Evolutionary conservation across 176 grass and related monocot genomes (phyloP).

Genomic region (Thalia dealbata): DNA sequence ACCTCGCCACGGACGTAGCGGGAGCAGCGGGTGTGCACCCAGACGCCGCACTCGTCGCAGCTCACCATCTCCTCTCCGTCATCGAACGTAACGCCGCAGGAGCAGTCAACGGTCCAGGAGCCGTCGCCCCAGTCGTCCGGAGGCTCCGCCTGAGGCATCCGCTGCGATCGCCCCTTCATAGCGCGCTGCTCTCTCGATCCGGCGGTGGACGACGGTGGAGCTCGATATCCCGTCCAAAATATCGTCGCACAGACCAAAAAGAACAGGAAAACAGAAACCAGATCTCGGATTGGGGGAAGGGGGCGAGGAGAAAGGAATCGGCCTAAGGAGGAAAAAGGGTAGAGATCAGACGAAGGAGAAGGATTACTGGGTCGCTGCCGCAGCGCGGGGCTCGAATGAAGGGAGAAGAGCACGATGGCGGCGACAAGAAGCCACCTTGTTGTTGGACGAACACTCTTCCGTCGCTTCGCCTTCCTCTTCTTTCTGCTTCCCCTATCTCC

Average conservation of each 20-base stretch:
- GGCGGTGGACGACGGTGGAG: not conserved
- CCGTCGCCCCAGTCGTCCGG: conserved; percentile 87
- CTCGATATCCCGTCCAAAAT: not conserved
- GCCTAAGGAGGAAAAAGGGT: not conserved
- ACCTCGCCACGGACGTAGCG: conserved; percentile 46
- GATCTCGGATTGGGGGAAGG: not conserved
- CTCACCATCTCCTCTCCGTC: conserved; percentile 99
- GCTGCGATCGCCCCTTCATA: conserved; percentile 43
- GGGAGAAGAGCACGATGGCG: not conserved
- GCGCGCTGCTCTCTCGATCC: not conserved
- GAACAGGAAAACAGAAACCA: not conserved
- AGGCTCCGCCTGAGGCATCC: conserved; percentile 23
- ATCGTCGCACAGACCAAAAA: not conserved
- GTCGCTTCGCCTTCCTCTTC: not conserved
- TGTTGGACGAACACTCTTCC: not conserved
- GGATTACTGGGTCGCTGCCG: not conserved
- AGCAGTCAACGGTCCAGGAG: conserved; percentile 97
- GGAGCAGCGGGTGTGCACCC: conserved; percentile 95
- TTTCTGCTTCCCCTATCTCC: no score
- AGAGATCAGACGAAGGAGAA: not conserved
- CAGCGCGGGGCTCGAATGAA: not conserved
- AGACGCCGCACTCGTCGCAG: conserved; percentile 89
- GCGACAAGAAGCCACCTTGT: not conserved
- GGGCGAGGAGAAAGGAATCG: not conserved
- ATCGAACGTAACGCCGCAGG: conserved; percentile 88